Evolutionary conservation across 495 filamentous ascomycete genomes (phyloP).

Genomic region (Patellaria atrata): DNA sequence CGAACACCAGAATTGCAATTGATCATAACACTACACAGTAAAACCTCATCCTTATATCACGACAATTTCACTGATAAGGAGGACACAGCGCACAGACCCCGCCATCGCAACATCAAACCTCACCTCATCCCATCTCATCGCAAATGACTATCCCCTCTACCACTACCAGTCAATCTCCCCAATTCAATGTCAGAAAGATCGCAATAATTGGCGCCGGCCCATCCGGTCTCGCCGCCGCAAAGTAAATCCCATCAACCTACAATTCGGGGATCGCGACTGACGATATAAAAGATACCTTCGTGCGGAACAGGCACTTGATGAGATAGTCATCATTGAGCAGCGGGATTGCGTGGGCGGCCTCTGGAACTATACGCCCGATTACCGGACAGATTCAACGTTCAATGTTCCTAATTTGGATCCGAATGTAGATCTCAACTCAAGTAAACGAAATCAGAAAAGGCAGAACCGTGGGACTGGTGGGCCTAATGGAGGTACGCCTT

Average conservation of each 20-base stretch:
- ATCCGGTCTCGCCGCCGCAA: constrained; percentile 49
- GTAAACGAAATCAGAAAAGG: too few relatives aligned
- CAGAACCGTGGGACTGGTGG: constrained; percentile 9
- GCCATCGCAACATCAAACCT: too few relatives aligned
- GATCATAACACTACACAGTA: too few relatives aligned
- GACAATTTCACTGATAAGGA: too few relatives aligned
- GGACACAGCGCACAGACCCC: too few relatives aligned
- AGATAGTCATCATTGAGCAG: constrained; percentile 71
- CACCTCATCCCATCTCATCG: too few relatives aligned
- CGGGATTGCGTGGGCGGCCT: constrained; percentile 58
- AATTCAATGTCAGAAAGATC: constrained; percentile 34
- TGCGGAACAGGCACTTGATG: constrained; percentile 55
- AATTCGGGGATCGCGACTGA: not conserved
- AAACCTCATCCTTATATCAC: too few relatives aligned
- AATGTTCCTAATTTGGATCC: constrained; percentile 28
- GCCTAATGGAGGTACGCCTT: constrained; percentile 7
- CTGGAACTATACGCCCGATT: constrained; percentile 55
- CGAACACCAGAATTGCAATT: too few relatives aligned
- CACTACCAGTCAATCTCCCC: too few relatives aligned
- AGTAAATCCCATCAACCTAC: constrained; percentile 24
- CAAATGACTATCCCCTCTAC: too few relatives aligned
- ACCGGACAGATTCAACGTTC: constrained; percentile 13
- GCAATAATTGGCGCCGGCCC: constrained; percentile 62
- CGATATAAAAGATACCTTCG: constrained; percentile 45
- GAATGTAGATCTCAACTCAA: too few relatives aligned